Base-by-base conservation (phyloP, 2,329 filamentous ascomycete species). In the Hypoxylon sp. region DNA sequence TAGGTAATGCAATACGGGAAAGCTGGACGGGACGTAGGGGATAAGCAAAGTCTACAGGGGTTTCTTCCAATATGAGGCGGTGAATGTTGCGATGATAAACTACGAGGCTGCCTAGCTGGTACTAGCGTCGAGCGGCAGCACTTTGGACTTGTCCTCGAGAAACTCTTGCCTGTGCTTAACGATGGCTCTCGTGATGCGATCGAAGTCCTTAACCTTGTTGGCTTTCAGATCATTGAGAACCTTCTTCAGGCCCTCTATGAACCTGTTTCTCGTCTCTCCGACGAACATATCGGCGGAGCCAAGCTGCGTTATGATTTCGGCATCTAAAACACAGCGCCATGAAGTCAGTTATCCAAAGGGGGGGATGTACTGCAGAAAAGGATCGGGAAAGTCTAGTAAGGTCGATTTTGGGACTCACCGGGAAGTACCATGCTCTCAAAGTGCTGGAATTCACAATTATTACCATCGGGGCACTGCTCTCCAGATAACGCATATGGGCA, bases 401-500 rank as follows among this genome's bases (percentile, higher is more conserved):
- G 51, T 65, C 58, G 36, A 63, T 60, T 64, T 74, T 59, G 55
- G 57, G 43, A 93, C 92, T 88, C 87, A 97, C 93, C 93, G 81
- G 86, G 87, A 76, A 93, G 82, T 75, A 82, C 83, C 82, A 95
- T 91, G 67, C 88, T 84, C 73, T 86, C 84, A 78, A 97, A 94
- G 82, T 99, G 96, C 83, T 98, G 87, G 72, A 83, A 90, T 61
- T 88, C 82, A 81, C 96, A 99, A 60, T 87, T 83, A 65, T 82
- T 78, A 76, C 94, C 92, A 72, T 91, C 90, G 30, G 86, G 79
- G 70, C 96, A 98, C 72, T 85, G 82, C 67, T 89, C 89, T 57
- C 89, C 90, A 51, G 85, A 84, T 69, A 92, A 82, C 79, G 97
- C 93, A 74, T 88, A 91, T 38, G 89, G 90, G 80, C 96, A 99